These are phyloP conservation scores for Syzygium syzygioides DNA, from an alignment of 441 rosid genomes.

Conservation along the genomic window DNA sequence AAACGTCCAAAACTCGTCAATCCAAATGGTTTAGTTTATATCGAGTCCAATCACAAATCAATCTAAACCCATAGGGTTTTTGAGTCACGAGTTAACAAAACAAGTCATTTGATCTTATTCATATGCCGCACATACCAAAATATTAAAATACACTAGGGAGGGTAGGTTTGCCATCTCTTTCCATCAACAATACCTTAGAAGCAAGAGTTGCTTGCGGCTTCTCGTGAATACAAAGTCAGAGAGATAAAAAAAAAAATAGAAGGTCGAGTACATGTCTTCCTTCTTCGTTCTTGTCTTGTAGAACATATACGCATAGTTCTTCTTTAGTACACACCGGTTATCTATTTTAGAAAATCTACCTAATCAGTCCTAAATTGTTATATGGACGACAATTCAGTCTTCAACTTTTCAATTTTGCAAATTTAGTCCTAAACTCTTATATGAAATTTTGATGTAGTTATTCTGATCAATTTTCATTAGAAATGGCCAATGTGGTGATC, in stretches of 20 bases:
- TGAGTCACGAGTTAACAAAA: background rate
- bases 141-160: background rate
- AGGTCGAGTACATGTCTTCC: background rate
- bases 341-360: background rate
- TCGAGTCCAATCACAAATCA: background rate
- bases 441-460: fast-evolving
- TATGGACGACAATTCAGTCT: background rate
- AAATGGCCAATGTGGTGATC: fast-evolving
- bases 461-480: fast-evolving
- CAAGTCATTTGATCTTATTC: background rate
- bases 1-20: background rate
- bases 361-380: background rate
- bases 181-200: background rate
- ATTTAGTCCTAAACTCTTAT: background rate
- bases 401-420: fast-evolving
- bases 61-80: background rate
- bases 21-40: background rate
- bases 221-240: background rate
- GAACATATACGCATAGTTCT: background rate
- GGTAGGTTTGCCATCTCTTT: background rate
- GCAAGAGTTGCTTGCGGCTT: background rate
- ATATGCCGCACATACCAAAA: background rate
- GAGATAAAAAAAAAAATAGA: background rate
- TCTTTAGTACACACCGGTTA: background rate
- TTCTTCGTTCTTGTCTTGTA: background rate